These are phyloP conservation scores for Selaginella tamariscina DNA, from an alignment of 75 land plant species.

Conservation along the genomic window DNA sequence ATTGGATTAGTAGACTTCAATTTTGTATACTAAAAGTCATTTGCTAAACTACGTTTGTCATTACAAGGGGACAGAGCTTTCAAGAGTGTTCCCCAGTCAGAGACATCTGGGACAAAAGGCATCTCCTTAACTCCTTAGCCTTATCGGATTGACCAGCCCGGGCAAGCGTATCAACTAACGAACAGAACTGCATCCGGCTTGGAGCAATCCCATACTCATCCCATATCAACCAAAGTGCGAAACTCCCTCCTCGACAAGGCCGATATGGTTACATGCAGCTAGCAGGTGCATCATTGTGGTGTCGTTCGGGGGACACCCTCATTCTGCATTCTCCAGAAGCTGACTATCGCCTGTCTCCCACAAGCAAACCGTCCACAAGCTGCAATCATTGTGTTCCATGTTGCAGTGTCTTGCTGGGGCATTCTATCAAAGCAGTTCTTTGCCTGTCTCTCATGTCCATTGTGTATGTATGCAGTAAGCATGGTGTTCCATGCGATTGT, in stretches of 20 bases:
- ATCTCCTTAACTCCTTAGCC: background rate
- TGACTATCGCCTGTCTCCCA: background rate
- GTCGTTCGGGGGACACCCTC: background rate
- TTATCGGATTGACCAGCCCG: background rate
- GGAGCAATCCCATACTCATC: background rate
- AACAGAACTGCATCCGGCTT: background rate
- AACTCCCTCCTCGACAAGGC: background rate
- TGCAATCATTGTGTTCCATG: background rate
- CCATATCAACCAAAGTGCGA: background rate
- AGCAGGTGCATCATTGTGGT: background rate
- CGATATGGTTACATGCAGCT: background rate
- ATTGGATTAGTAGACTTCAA: too few species aligned
- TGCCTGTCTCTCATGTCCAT: background rate
- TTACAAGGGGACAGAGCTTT: too few species aligned
- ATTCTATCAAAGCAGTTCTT: background rate
- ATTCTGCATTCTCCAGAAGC: background rate
- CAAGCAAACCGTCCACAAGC: background rate
- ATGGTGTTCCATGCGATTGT: background rate
- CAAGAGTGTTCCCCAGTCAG: background rate
- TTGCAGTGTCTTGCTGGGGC: background rate
- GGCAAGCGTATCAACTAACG: background rate
- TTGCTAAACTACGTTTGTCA: too few species aligned
- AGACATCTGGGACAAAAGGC: background rate
- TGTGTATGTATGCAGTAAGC: background rate
- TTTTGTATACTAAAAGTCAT: too few species aligned